A percentile compares a stretch with the other conserved stretches of the same genome.
phyloP scores from a whole-genome alignment of 495 filamentous ascomycete species.

The Tuber brumale region DNA sequence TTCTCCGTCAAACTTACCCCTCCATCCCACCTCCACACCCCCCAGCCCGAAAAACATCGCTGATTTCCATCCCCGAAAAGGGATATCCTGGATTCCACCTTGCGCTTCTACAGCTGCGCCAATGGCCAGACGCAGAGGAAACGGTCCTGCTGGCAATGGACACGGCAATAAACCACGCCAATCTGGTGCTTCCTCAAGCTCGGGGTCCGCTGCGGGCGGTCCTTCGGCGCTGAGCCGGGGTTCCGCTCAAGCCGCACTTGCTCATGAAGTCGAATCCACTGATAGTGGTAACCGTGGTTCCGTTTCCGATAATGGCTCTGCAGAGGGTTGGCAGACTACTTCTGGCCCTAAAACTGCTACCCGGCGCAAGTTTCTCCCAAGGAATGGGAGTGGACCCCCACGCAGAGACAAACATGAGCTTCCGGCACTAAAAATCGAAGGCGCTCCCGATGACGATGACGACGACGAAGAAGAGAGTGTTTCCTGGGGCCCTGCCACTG shows the following conservation, averaged over 20 bases:
- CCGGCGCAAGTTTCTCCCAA: neutral
- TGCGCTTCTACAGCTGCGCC: neutral
- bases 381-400: neutral
- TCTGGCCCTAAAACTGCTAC: neutral
- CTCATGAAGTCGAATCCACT: neutral
- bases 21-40: neutral
- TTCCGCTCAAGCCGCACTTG: neutral
- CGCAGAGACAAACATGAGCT: constrained; percentile 5
- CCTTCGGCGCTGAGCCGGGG: neutral
- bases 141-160: neutral
- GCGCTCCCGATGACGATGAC: constrained; percentile 3
- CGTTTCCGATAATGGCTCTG: constrained; percentile 1
- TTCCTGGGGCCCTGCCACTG: neutral
- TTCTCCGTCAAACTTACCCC: neutral
- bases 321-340: neutral
- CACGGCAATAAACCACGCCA: neutral
- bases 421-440: constrained; percentile 10
- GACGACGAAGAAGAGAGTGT: neutral
- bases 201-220: neutral
- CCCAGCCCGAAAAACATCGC: neutral
- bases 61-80: neutral
- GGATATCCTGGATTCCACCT: neutral
- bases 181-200: neutral
- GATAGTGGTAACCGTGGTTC: constrained; percentile 2
- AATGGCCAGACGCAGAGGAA: neutral